Conservation (phyloP, 2,329 filamentous ascomycete genomes). For the Cercospora canescens region DNA sequence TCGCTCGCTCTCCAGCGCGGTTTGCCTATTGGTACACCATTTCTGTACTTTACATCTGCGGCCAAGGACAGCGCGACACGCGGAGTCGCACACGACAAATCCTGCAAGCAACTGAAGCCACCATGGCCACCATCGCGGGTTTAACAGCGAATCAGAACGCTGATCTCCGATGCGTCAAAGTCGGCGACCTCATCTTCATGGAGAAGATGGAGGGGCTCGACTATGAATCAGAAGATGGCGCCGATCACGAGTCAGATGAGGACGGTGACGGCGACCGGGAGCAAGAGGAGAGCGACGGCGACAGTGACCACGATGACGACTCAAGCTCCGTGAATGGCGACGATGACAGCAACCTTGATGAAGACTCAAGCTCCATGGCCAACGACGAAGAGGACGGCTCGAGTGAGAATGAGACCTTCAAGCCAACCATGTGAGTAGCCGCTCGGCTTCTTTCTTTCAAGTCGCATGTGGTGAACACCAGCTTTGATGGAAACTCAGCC, state of each 20-base stretch:
- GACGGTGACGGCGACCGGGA: slow-evolving; percentile 6
- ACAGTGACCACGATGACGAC: neutral
- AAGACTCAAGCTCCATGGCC: slow-evolving; percentile 3
- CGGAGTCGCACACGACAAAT: neutral
- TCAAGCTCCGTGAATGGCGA: neutral
- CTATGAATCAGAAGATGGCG: slow-evolving; percentile 10
- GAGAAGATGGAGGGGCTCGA: slow-evolving; percentile 12
- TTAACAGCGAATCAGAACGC: slow-evolving; percentile 18
- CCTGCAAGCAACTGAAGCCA: neutral
- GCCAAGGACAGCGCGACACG: neutral
- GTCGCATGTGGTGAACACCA: neutral
- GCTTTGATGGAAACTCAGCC: neutral
- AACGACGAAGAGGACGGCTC: slow-evolving; percentile 10
- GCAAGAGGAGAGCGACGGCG: neutral
- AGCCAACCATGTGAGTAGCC: slow-evolving; percentile 9
- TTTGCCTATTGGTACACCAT: neutral
- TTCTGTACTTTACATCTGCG: neutral
- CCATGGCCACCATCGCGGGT: slow-evolving; percentile 23
- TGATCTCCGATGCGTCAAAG: slow-evolving; percentile 14
- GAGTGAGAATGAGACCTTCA: neutral
- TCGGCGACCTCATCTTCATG: slow-evolving; percentile 25
- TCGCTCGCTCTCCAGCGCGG: neutral
- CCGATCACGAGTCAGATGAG: slow-evolving; percentile 11
- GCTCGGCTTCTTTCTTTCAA: neutral
- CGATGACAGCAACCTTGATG: neutral